Evolutionary conservation across 768 basidiomycete species (phyloP).

Genomic region (Mycena olivaceomarginata): DNA sequence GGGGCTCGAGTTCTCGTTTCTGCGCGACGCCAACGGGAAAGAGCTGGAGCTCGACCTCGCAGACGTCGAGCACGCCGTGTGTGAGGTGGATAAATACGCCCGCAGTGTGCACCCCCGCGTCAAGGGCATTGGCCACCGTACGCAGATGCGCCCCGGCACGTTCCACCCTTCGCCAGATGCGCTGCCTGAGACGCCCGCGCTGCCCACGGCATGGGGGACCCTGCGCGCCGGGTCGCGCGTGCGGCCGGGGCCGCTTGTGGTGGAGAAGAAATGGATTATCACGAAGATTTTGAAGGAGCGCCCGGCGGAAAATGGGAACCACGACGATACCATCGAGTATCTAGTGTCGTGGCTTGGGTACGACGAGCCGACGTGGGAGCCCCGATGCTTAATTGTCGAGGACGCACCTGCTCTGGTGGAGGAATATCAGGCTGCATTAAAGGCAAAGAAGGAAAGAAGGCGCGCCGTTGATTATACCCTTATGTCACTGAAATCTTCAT

Average conservation of each 20-base stretch:
- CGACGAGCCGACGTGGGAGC: slow-evolving; percentile 77
- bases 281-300: slow-evolving; percentile 62
- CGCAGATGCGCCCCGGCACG: slow-evolving; percentile 55
- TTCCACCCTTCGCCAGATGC: slow-evolving; percentile 57
- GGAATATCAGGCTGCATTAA: slow-evolving; percentile 51
- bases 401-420: slow-evolving; percentile 69
- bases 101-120: slow-evolving; percentile 72
- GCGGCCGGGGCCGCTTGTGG: slow-evolving; percentile 55
- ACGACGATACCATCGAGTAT: slow-evolving; percentile 60
- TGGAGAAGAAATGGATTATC: slow-evolving; percentile 68
- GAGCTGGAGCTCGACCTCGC: slow-evolving; percentile 74
- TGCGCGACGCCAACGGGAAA: slow-evolving; percentile 62
- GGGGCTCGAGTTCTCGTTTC: slow-evolving; percentile 69
- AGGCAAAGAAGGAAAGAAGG: slow-evolving; percentile 22
- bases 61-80: slow-evolving; percentile 87
- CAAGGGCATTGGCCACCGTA: slow-evolving; percentile 60
- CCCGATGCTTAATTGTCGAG: slow-evolving; percentile 62
- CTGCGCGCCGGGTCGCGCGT: slow-evolving; percentile 65
- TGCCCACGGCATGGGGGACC: slow-evolving; percentile 77
- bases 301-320: slow-evolving; percentile 45
- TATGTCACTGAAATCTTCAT: too few relatives aligned
- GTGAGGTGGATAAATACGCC: slow-evolving; percentile 88
- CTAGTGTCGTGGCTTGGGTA: slow-evolving; percentile 77
- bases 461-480: slow-evolving; percentile 11
- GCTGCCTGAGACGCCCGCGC: slow-evolving; percentile 52